Conservation (phyloP, 805 yeast genomes). For the Monosporozyma aerobia region DNA sequence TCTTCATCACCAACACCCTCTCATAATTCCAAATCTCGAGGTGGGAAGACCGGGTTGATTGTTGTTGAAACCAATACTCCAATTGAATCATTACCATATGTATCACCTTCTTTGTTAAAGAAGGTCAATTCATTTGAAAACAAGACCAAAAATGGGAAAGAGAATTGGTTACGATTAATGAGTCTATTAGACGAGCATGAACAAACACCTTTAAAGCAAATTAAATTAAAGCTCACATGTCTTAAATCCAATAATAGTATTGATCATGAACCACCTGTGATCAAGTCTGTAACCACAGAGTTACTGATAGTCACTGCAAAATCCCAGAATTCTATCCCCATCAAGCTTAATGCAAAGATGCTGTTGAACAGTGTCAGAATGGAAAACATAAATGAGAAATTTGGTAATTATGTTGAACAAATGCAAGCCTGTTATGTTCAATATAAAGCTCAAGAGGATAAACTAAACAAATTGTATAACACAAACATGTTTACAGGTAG, state of each 20-base stretch:
- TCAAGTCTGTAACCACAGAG: slow-evolving; percentile 20
- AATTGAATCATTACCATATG: slow-evolving; percentile 28
- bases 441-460: slow-evolving; percentile 14
- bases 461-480: slow-evolving; percentile 21
- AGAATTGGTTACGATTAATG: slow-evolving; percentile 23
- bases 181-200: slow-evolving; percentile 21
- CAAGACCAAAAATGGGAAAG: slow-evolving; percentile 24
- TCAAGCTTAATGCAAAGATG: slow-evolving; percentile 29
- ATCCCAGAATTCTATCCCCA: slow-evolving; percentile 31
- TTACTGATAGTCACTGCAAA: slow-evolving; percentile 27
- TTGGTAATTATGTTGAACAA: slow-evolving; percentile 6
- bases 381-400: slow-evolving; percentile 13
- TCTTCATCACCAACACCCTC: not conserved
- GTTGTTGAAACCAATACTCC: slow-evolving; percentile 23
- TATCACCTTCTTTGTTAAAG: slow-evolving; percentile 27
- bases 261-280: slow-evolving; percentile 21
- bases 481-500: slow-evolving; percentile 6
- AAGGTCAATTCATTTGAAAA: slow-evolving; percentile 26
- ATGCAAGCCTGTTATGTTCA: slow-evolving; percentile 9
- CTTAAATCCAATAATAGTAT: slow-evolving; percentile 21
- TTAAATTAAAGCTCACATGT: slow-evolving; percentile 25
- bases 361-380: slow-evolving; percentile 18
- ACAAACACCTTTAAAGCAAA: slow-evolving; percentile 14
- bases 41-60: slow-evolving; percentile 22
- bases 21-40: slow-evolving; percentile 1